These are phyloP conservation scores for Intubia oerlemansii DNA, from an alignment of 2,329 filamentous ascomycete genomes.

Conservation along the genomic window DNA sequence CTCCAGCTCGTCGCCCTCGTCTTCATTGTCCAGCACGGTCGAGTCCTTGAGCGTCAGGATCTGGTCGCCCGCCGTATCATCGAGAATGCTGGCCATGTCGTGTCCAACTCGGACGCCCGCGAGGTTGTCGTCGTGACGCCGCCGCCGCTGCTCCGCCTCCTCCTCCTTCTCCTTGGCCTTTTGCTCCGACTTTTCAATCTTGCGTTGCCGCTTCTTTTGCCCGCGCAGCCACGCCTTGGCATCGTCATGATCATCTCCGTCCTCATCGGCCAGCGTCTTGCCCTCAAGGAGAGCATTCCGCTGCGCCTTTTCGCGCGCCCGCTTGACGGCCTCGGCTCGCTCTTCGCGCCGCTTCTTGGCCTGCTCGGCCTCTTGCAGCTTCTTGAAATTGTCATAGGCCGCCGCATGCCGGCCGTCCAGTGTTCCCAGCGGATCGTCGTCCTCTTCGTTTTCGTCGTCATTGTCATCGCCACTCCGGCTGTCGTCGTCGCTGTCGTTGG, in stretches of 20 bases:
- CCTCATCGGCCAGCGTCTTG: slow-evolving; percentile 43
- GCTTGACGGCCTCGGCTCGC: slow-evolving; percentile 65
- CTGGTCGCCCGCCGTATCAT: slow-evolving; percentile 43
- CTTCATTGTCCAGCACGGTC: slow-evolving; percentile 64
- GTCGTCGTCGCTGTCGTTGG: slow-evolving; percentile 8
- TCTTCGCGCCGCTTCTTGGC: slow-evolving; percentile 63
- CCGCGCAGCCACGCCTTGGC: slow-evolving; percentile 72
- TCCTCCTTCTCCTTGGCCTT: slow-evolving; percentile 42
- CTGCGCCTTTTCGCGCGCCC: slow-evolving; percentile 66
- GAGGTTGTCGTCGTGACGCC: slow-evolving; percentile 1
- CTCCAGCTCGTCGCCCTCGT: slow-evolving; percentile 78
- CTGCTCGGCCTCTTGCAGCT: slow-evolving; percentile 45
- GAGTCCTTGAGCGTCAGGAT: slow-evolving; percentile 88
- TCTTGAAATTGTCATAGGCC: slow-evolving; percentile 51
- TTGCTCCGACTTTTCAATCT: slow-evolving; percentile 69
- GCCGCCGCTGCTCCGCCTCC: slow-evolving; percentile 52
- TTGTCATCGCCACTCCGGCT: too few species aligned
- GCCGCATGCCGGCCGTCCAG: slow-evolving; percentile 60
- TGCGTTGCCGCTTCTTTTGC: slow-evolving; percentile 85
- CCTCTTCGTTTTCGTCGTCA: slow-evolving; percentile 11
- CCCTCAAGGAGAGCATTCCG: slow-evolving; percentile 59
- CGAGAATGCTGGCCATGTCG: slow-evolving; percentile 56
- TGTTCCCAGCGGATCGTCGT: slow-evolving; percentile 47
- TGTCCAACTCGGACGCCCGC: slow-evolving; percentile 41
- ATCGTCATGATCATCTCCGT: slow-evolving; percentile 31